Evolutionary conservation across 208 protist genomes (phyloP).

Genomic region (Entamoeba moshkovskii): DNA sequence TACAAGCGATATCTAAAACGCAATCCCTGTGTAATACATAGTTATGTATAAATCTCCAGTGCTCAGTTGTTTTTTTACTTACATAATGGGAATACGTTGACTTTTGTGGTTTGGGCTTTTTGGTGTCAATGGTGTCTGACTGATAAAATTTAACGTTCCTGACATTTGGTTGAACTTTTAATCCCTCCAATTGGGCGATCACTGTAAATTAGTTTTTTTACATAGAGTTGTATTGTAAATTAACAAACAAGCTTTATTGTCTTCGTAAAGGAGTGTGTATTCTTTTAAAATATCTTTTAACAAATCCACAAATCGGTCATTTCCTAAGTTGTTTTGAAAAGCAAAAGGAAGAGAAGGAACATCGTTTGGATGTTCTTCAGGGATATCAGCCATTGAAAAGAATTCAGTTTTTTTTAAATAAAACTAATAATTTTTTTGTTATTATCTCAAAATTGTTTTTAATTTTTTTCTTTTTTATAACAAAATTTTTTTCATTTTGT

Average conservation of each 20-base stretch:
- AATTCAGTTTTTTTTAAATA: too few species aligned
- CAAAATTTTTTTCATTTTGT: too few species aligned
- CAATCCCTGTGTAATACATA: neutral
- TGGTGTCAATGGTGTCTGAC: neutral
- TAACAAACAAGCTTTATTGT: neutral
- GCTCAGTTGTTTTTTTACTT: neutral
- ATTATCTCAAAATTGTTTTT: too few species aligned
- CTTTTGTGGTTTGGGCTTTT: neutral
- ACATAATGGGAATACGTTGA: neutral
- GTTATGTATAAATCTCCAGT: neutral
- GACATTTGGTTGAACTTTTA: neutral
- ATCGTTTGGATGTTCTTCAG: neutral
- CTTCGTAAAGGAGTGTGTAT: neutral
- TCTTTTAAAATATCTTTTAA: neutral
- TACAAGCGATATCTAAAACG: neutral
- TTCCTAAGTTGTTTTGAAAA: neutral
- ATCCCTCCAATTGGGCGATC: neutral
- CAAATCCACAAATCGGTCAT: neutral
- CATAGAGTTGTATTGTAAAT: neutral
- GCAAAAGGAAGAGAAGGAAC: neutral
- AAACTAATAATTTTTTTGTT: too few species aligned
- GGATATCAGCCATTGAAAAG: too few species aligned
- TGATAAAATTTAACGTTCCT: neutral
- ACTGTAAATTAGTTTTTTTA: neutral
- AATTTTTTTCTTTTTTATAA: too few species aligned